Conservation (phyloP, 306 rosid genomes). For the Vigna trinervia region DNA sequence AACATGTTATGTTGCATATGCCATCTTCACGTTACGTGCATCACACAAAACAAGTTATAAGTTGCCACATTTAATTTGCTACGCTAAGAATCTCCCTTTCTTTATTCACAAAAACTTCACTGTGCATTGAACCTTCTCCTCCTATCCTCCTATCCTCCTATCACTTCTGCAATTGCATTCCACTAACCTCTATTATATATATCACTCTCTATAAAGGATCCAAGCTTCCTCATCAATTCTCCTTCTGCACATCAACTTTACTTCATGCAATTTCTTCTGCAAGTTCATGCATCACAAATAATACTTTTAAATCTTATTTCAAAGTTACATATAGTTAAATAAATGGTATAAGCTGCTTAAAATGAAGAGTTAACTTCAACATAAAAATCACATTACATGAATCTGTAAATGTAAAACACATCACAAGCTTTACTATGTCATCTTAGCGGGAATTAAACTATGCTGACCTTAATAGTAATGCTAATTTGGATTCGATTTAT, state of each 20-base stretch:
- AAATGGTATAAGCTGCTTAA: too few species aligned
- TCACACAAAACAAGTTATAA: constrained; percentile 57
- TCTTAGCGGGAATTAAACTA: too few species aligned
- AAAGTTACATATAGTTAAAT: too few species aligned
- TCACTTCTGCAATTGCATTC: constrained; percentile 22
- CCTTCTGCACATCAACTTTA: not conserved
- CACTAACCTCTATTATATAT: constrained; percentile 3
- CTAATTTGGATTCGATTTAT: too few species aligned
- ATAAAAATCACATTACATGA: too few species aligned
- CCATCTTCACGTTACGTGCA: constrained; percentile 60
- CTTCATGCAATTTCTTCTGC: too few species aligned
- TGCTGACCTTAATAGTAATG: too few species aligned
- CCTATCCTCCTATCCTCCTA: too few species aligned
- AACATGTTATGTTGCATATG: constrained; percentile 33
- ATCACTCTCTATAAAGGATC: not conserved
- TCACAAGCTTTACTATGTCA: too few species aligned
- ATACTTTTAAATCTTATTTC: too few species aligned
- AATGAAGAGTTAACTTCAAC: too few species aligned
- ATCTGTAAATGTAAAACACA: too few species aligned
- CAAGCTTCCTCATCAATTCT: not conserved
- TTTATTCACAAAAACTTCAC: constrained; percentile 30
- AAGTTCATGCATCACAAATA: not conserved
- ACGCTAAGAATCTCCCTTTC: constrained; percentile 62
- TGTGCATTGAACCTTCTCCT: constrained; percentile 54
- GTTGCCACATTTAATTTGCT: constrained; percentile 49